Evolutionary conservation across 2,329 filamentous ascomycete species (phyloP), one percentile per base, ranked within the genome.

Genomic region (Orbilia ellipsospora): DNA sequence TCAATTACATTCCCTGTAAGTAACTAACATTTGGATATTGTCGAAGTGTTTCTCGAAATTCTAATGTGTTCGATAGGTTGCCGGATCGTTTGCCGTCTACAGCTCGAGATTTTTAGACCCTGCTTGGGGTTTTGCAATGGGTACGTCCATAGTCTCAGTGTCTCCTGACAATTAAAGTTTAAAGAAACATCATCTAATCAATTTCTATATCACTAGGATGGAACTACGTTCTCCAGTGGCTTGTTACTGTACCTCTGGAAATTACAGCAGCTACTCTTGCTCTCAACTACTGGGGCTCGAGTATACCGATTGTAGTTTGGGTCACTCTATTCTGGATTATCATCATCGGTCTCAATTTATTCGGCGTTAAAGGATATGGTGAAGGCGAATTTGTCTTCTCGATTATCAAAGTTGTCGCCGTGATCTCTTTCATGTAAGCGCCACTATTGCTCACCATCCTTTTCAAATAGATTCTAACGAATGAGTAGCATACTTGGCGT

Each of bases 51-150:
- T 20, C 2, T 23, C 12, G 12, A 44, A 20, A 10, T 20, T 15
- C 44, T 18, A 51, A 8, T 8, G 18, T 59, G 10, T 6, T 23
- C 1, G 7, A 4, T 23, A 65, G 62, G 52, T 65, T 23, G 92
- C 94, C 20, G 94, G 94, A 67, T 96, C 93, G 2, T 98, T 97
- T 81, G 92, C 93, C 0, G 90, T 93, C 6, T 97, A 94, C 83
- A 95, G 94, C 16, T 97, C 93, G 31, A 89, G 94, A 16, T 97
- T 98, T 80, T 83, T 98, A 16, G 93, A 97, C 80, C 94, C 94
- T 0, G 94, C 94, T 0, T 97, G 93, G 93, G 93, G 93, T 0
- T 96, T 96, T 81, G 92, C 93, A 55, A 96, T 97, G 92, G 93
- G 93, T 74, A 63, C 15, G 59, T 59, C 36, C 4, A 23, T 1